These are phyloP conservation scores for Populus euphratica DNA, from an alignment of 345 rosid species.

Conservation along the genomic window DNA sequence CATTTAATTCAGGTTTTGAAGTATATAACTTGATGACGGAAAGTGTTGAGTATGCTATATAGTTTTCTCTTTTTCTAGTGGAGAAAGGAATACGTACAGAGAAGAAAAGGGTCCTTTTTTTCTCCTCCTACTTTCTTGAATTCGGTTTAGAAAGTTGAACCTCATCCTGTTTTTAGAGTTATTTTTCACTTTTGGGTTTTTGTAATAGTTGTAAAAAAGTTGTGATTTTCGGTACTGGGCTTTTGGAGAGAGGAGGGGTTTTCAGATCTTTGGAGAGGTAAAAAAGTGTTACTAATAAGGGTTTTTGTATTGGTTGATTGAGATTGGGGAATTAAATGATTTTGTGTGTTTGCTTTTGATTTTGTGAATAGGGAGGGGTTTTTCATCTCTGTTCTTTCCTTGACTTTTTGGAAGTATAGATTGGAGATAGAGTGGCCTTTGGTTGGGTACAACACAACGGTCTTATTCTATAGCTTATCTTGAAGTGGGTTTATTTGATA, in stretches of 20 bases:
- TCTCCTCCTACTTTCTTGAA: not conserved
- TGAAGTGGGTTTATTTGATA: slow-evolving; percentile 7
- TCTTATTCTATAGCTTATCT: not conserved
- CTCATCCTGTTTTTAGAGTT: slow-evolving; percentile 19
- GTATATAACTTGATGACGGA: slow-evolving; percentile 1
- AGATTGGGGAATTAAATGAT: slow-evolving; percentile 18
- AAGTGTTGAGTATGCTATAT: slow-evolving; percentile 7
- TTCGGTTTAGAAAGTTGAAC: slow-evolving; percentile 6
- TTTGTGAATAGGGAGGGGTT: slow-evolving; percentile 15
- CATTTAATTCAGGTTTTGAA: slow-evolving; percentile 7
- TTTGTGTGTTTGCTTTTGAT: slow-evolving; percentile 13
- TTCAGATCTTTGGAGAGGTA: not conserved
- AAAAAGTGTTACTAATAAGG: slow-evolving; percentile 12
- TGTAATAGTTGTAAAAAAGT: slow-evolving; percentile 16
- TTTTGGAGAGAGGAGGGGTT: slow-evolving; percentile 12
- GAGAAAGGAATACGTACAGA: not conserved
- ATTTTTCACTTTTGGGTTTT: slow-evolving; percentile 23
- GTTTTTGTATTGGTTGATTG: slow-evolving; percentile 22
- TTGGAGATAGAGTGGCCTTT: not conserved
- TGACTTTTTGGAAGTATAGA: slow-evolving; percentile 13
- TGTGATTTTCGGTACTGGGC: slow-evolving; percentile 14
- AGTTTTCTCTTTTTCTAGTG: not conserved
- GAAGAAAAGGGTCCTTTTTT: not conserved
- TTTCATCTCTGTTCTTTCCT: slow-evolving; percentile 8
- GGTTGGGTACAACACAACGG: not conserved